phyloP scores from a whole-genome alignment of 495 filamentous ascomycete genomes.

The Geoglossum glabrum region DNA sequence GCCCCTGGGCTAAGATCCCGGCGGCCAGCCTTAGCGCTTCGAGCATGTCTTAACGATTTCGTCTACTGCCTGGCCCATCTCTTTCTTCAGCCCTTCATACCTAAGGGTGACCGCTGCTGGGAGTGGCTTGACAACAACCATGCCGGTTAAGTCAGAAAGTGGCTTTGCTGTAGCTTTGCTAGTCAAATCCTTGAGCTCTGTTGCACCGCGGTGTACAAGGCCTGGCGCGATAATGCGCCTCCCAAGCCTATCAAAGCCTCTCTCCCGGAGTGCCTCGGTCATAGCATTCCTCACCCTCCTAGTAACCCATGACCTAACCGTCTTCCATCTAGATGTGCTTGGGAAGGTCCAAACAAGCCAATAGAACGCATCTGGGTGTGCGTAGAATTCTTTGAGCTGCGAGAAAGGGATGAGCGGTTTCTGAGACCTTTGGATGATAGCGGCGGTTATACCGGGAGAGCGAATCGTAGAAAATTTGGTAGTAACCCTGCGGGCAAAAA shows the following conservation, averaged over 20 bases:
- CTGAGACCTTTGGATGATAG: neutral
- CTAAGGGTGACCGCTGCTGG: neutral
- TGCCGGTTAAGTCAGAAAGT: neutral
- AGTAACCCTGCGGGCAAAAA: neutral
- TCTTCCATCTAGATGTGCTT: constrained; percentile 19
- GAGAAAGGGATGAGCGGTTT: neutral
- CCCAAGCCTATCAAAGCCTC: constrained; percentile 36
- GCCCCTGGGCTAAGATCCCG: too few species aligned
- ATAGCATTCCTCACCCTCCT: constrained; percentile 34
- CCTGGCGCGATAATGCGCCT: constrained; percentile 5
- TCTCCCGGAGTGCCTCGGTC: constrained; percentile 28
- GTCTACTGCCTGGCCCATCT: neutral
- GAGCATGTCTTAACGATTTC: neutral
- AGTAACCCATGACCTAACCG: constrained; percentile 31
- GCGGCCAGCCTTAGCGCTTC: neutral
- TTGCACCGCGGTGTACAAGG: neutral
- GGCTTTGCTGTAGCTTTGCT: too few species aligned
- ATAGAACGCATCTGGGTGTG: constrained; percentile 17
- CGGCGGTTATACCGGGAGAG: neutral
- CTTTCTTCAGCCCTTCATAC: neutral
- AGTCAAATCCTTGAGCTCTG: neutral
- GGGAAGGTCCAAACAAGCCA: constrained; percentile 21
- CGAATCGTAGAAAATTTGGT: neutral
- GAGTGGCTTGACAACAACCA: neutral
- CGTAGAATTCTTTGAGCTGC: neutral